These are phyloP conservation scores for Aspergillus fischeri DNA, from an alignment of 2,329 filamentous ascomycete genomes.

Conservation along the genomic window DNA sequence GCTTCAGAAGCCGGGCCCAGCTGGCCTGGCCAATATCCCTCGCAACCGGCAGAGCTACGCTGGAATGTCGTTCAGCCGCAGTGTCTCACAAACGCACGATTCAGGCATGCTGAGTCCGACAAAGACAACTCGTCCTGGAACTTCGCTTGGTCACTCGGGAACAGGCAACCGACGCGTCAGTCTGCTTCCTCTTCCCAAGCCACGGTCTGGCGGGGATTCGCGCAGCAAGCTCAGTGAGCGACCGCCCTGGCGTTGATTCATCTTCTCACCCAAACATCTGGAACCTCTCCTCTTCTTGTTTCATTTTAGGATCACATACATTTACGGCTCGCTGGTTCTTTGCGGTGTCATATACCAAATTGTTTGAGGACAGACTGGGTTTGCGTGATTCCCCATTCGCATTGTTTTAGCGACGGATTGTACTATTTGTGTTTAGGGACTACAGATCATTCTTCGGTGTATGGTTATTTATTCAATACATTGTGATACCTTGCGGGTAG, in stretches of 20 bases:
- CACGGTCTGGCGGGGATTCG: conserved; percentile 25
- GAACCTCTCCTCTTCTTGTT: conserved; percentile 7
- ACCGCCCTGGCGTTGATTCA: conserved; percentile 34
- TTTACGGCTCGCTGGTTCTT: conserved; percentile 10
- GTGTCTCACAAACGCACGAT: conserved; percentile 20
- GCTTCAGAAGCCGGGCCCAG: conserved; percentile 25
- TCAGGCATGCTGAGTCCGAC: conserved; percentile 22
- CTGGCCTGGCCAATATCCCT: conserved; percentile 25
- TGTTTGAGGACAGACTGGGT: conserved; percentile 13
- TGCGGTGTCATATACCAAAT: conserved; percentile 14
- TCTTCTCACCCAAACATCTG: conserved; percentile 15
- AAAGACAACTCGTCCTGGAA: conserved; percentile 33
- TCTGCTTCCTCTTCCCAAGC: conserved; percentile 37
- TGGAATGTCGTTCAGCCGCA: conserved; percentile 28
- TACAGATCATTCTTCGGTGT: neutral
- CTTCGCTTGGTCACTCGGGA: conserved; percentile 36
- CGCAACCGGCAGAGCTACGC: conserved; percentile 39
- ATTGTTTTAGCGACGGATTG: conserved; percentile 8
- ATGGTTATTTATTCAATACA: neutral
- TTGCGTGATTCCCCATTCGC: conserved; percentile 18
- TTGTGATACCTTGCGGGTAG: neutral
- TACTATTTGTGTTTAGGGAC: conserved; percentile 7
- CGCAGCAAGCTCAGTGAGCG: conserved; percentile 27
- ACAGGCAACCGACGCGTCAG: conserved; percentile 35
- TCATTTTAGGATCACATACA: conserved; percentile 11